A percentile compares a stretch with the other conserved stretches of the same genome.
Evolutionary conservation across 768 basidiomycete genomes (phyloP).

Genomic region (Mycena indigotica): DNA sequence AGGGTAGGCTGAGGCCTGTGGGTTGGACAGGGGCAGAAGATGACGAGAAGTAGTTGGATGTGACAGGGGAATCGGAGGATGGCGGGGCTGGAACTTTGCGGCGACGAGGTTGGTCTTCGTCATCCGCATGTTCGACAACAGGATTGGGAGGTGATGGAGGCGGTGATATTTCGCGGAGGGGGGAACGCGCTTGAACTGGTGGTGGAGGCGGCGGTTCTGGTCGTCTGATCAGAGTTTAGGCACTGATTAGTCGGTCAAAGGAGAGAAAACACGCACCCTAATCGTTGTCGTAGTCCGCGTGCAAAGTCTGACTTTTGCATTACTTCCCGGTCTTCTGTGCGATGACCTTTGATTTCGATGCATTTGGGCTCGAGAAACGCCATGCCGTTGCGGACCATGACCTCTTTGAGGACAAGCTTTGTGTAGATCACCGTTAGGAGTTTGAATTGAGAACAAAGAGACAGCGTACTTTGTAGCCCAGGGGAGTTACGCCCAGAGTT

Average conservation of each 20-base stretch:
- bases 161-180: constrained; percentile 31
- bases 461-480: constrained; percentile 77
- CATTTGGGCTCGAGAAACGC: constrained; percentile 77
- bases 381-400: constrained; percentile 66
- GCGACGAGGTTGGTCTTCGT: constrained; percentile 32
- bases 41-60: constrained; percentile 17
- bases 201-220: constrained; percentile 23
- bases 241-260: neutral
- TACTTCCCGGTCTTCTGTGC: constrained; percentile 65
- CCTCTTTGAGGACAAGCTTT: constrained; percentile 72
- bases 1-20: constrained; percentile 23
- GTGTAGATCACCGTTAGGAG: constrained; percentile 2
- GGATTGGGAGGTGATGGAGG: constrained; percentile 27
- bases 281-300: constrained; percentile 56
- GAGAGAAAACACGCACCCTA: constrained; percentile 57
- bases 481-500: constrained; percentile 70
- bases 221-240: constrained; percentile 26
- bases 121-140: constrained; percentile 25
- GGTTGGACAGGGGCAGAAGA: constrained; percentile 3
- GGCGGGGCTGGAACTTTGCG: constrained; percentile 26
- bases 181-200: constrained; percentile 25
- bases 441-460: neutral
- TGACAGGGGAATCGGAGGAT: constrained; percentile 11
- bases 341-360: constrained; percentile 60
- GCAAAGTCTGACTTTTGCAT: constrained; percentile 62